Evolutionary conservation across 768 basidiomycete species (phyloP).

Genomic region (Suillus clintonianus): DNA sequence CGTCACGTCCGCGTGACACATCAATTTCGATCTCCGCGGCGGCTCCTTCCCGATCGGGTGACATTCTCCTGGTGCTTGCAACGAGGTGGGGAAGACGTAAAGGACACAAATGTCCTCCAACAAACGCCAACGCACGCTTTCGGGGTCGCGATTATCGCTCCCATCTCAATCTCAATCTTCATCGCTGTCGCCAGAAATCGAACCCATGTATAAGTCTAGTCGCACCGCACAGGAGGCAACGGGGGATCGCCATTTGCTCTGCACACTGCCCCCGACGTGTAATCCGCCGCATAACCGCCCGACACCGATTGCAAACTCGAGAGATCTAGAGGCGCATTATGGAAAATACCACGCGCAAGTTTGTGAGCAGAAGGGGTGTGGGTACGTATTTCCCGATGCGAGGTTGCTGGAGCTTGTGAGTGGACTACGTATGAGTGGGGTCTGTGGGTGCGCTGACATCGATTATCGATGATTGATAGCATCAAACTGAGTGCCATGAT

Average conservation of each 20-base stretch:
- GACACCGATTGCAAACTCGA: slow-evolving; percentile 62
- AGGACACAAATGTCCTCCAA: slow-evolving; percentile 22
- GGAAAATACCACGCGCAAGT: slow-evolving; percentile 84
- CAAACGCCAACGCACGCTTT: slow-evolving; percentile 34
- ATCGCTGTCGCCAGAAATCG: slow-evolving; percentile 24
- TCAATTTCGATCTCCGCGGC: slow-evolving; percentile 23
- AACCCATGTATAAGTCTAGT: slow-evolving; percentile 36
- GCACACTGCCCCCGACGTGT: slow-evolving; percentile 84
- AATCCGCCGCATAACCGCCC: slow-evolving; percentile 53
- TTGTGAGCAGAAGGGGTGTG: slow-evolving; percentile 68
- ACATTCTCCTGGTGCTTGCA: slow-evolving; percentile 4
- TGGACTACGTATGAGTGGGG: background rate
- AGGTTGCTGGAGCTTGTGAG: slow-evolving; percentile 78
- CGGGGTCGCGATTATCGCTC: slow-evolving; percentile 25
- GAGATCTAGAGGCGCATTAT: slow-evolving; percentile 82
- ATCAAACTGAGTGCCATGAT: slow-evolving; percentile 88
- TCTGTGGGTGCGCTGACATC: background rate
- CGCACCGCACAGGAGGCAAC: slow-evolving; percentile 27
- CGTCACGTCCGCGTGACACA: slow-evolving; percentile 12
- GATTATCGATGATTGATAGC: slow-evolving; percentile 39
- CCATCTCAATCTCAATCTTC: slow-evolving; percentile 35
- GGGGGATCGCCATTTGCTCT: slow-evolving; percentile 50
- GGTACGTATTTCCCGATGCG: slow-evolving; percentile 84
- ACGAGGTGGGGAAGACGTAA: slow-evolving; percentile 10
- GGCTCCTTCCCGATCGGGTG: slow-evolving; percentile 4